These are phyloP conservation scores for Mortierella polycephala DNA, from an alignment of 371 early-diverging fungal species.

Conservation along the genomic window DNA sequence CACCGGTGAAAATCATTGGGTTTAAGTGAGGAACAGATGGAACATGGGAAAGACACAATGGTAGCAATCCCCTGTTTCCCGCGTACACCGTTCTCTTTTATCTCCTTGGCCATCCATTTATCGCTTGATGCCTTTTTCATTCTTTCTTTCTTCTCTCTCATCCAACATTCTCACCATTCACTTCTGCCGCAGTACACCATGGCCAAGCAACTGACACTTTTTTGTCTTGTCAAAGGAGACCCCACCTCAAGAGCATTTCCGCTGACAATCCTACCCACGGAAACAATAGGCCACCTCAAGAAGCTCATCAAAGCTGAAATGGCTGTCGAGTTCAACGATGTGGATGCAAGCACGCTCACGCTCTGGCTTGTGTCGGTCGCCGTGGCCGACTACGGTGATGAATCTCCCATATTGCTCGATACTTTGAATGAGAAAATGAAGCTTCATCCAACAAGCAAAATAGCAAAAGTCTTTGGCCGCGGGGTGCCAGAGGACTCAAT, in stretches of 20 bases:
- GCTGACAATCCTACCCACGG: background rate
- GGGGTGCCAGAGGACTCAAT: background rate
- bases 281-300: background rate
- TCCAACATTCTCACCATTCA: background rate
- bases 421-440: background rate
- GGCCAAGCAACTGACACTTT: constrained; percentile 4
- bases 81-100: too few species aligned
- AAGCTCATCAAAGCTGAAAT: background rate
- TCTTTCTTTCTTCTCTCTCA: background rate
- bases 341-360: constrained; percentile 5
- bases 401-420: background rate
- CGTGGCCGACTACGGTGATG: background rate
- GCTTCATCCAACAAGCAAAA: background rate
- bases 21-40: too few species aligned
- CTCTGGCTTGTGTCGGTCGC: background rate
- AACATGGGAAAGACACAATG: too few species aligned
- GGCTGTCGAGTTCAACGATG: background rate
- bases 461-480: background rate
- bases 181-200: background rate
- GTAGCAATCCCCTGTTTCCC: too few species aligned
- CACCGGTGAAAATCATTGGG: too few species aligned
- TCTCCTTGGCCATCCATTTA: too few species aligned
- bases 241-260: constrained; percentile 2
- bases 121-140: too few species aligned
- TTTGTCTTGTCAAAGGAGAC: constrained; percentile 30